Percentiles rank a stretch among this genome's conserved stretches.
Conservation (phyloP, 345 rosid genomes). For the Cardamine resedifolia region DNA sequence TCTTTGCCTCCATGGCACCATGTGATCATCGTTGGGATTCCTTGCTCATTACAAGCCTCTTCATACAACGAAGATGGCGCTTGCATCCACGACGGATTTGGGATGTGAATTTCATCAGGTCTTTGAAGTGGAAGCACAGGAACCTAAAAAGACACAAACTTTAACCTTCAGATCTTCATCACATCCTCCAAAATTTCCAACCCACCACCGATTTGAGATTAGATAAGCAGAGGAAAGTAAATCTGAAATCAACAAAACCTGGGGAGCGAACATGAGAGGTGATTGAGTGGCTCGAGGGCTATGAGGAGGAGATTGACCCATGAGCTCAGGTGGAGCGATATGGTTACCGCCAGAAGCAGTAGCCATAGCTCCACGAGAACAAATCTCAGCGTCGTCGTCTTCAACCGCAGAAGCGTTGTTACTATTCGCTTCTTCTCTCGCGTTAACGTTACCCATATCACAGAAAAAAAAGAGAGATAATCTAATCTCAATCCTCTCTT, state of each 20-base stretch:
- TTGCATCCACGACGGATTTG: constrained; percentile 63
- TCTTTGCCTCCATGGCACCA: constrained; percentile 89
- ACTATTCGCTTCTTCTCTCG: constrained; percentile 69
- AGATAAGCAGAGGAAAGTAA: neutral
- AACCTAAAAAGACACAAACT: constrained; percentile 48
- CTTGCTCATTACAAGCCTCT: constrained; percentile 61
- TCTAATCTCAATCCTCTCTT: constrained; percentile 12
- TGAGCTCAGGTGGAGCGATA: constrained; percentile 45
- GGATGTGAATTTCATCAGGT: constrained; percentile 81
- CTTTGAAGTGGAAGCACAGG: constrained; percentile 88
- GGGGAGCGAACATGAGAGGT: constrained; percentile 95
- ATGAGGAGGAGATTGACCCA: constrained; percentile 95
- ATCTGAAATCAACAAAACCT: constrained; percentile 47
- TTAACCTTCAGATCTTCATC: constrained; percentile 25
- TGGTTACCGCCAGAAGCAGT: constrained; percentile 44
- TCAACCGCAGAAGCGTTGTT: constrained; percentile 60
- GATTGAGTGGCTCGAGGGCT: constrained; percentile 80
- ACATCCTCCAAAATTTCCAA: neutral
- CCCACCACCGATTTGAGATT: neutral
- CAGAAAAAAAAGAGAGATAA: neutral
- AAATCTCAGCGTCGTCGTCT: constrained; percentile 57
- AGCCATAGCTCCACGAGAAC: constrained; percentile 45
- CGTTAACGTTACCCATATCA: constrained; percentile 92
- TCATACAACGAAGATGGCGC: constrained; percentile 47
- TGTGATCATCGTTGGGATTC: constrained; percentile 90